Evolutionary conservation across 371 early-diverging fungal genomes (phyloP).

Genomic region (Mortierella sp.): DNA sequence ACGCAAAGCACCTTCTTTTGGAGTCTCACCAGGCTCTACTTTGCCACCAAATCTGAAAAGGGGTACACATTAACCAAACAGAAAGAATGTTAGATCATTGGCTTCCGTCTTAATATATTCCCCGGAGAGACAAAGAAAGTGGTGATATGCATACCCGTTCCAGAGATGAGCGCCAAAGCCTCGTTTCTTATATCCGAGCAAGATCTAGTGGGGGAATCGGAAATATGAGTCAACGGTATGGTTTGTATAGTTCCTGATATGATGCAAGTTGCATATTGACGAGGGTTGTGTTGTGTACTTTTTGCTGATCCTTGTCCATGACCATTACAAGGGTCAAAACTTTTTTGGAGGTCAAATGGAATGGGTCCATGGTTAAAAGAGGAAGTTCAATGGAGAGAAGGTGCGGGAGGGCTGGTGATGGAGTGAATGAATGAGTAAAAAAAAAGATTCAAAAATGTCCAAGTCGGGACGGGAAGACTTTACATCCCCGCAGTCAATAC

Average conservation of each 20-base stretch:
- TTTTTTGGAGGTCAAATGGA: constrained; percentile 43
- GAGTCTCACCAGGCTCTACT: constrained; percentile 74
- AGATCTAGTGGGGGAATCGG: constrained; percentile 55
- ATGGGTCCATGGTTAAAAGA: constrained; percentile 28
- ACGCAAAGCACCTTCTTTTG: constrained; percentile 71
- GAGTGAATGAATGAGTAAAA: background rate
- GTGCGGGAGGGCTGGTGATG: background rate
- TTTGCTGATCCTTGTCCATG: constrained; percentile 43
- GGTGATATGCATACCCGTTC: constrained; percentile 64
- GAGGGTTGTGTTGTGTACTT: constrained; percentile 3
- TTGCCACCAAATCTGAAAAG: constrained; percentile 76
- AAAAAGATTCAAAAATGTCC: too few relatives aligned
- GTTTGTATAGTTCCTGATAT: background rate
- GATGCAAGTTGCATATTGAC: background rate
- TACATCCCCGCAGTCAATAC: background rate
- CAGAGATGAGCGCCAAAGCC: constrained; percentile 77
- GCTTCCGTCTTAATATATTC: background rate
- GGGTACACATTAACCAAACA: too few relatives aligned
- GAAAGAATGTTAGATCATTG: background rate
- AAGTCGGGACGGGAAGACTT: too few relatives aligned
- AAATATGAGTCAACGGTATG: background rate
- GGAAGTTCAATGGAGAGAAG: background rate
- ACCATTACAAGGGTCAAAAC: constrained; percentile 50
- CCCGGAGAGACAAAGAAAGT: too few relatives aligned
- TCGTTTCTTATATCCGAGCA: constrained; percentile 83